Conservation (phyloP, 768 basidiomycete species). For the Termitomyces sp. region DNA sequence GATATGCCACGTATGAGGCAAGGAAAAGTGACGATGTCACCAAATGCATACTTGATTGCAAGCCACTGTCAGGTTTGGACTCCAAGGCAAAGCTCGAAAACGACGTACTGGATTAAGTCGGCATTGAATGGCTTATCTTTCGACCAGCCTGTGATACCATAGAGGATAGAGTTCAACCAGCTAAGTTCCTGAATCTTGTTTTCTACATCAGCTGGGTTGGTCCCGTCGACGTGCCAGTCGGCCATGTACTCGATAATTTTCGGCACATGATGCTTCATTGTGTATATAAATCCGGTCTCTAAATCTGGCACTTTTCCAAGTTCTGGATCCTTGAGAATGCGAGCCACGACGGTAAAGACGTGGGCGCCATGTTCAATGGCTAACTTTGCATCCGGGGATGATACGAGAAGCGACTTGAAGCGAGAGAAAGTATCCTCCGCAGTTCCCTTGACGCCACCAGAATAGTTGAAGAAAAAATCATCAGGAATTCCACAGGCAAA, state of each 20-base stretch:
- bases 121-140: slow-evolving; percentile 15
- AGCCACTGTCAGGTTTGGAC: background rate
- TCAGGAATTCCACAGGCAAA: slow-evolving; percentile 19
- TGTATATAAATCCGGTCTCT: background rate
- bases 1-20: slow-evolving; percentile 36
- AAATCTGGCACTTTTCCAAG: slow-evolving; percentile 11
- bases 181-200: slow-evolving; percentile 15
- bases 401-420: slow-evolving; percentile 10
- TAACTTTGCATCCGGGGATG: background rate
- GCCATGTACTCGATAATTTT: slow-evolving; percentile 8
- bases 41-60: slow-evolving; percentile 48
- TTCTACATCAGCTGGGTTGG: slow-evolving; percentile 9
- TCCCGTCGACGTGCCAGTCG: slow-evolving; percentile 15
- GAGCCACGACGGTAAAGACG: slow-evolving; percentile 15
- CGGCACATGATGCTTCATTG: slow-evolving; percentile 9
- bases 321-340: slow-evolving; percentile 15
- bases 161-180: slow-evolving; percentile 17
- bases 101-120: slow-evolving; percentile 19
- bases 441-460: background rate
- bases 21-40: slow-evolving; percentile 65
- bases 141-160: slow-evolving; percentile 15
- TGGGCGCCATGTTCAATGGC: slow-evolving; percentile 4
- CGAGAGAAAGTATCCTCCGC: slow-evolving; percentile 8
- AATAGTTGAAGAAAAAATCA: slow-evolving; percentile 13
- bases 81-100: background rate